A percentile compares a stretch with the other conserved stretches of the same genome.
phyloP scores from a whole-genome alignment of 139 green algal genomes.

The Closterium sp. region DNA sequence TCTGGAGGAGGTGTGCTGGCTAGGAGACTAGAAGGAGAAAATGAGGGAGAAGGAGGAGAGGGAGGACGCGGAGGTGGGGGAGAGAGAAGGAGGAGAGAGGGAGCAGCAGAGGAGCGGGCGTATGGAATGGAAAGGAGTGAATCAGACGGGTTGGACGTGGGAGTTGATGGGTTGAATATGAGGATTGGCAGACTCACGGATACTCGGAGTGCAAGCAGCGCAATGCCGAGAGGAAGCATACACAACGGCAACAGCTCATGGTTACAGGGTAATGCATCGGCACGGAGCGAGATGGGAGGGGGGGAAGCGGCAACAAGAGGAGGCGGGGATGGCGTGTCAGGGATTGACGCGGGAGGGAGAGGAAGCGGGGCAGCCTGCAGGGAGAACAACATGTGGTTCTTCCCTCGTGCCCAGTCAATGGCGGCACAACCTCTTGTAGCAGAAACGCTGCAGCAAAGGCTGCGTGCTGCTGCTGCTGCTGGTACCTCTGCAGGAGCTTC shows the following conservation, averaged over 20 bases:
- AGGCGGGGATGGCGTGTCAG: neutral
- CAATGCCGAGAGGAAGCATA: neutral
- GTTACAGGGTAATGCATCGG: too few relatives aligned
- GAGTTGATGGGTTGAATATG: neutral
- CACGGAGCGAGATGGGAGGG: too few relatives aligned
- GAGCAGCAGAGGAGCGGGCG: neutral
- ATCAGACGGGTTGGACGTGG: neutral
- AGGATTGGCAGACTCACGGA: neutral
- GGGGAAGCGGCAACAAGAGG: too few relatives aligned
- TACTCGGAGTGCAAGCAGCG: neutral
- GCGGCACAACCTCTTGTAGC: neutral
- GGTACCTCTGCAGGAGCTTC: neutral
- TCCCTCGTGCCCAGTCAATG: neutral
- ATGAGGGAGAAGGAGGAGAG: neutral
- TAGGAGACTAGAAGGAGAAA: neutral
- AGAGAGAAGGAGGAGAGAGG: neutral
- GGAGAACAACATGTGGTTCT: neutral
- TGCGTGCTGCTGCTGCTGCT: neutral
- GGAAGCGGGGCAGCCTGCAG: too few relatives aligned
- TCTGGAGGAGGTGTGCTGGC: neutral
- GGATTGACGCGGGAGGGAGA: neutral
- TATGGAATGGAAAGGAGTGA: neutral
- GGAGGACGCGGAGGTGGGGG: neutral
- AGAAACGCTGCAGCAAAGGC: neutral
- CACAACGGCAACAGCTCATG: neutral